Percentiles rank a stretch among this genome's conserved stretches.
These are phyloP conservation scores for Vairimorpha apis DNA, from an alignment of 371 early-diverging fungal species.

Conservation along the genomic window DNA sequence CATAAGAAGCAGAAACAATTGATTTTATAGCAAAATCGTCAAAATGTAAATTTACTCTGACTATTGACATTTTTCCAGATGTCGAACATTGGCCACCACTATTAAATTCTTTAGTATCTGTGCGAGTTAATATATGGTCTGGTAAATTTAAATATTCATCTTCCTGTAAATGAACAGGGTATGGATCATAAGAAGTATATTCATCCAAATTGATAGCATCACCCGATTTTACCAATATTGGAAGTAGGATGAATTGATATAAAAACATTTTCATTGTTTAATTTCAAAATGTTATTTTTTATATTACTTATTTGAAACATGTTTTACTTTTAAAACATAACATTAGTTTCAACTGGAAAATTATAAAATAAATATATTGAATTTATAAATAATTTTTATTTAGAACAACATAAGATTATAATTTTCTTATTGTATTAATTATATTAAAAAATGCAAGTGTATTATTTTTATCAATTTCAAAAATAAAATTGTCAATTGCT, in stretches of 20 bases:
- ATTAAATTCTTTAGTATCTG: not conserved
- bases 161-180: not conserved
- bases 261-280: not conserved
- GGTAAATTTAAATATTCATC: slow-evolving; percentile 11
- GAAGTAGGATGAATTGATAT: not conserved
- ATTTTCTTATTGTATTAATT: slow-evolving; percentile 40
- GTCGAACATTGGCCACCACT: slow-evolving; percentile 25
- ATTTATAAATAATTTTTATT: not conserved
- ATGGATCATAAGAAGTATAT: not conserved
- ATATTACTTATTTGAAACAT: slow-evolving; percentile 2
- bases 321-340: not conserved
- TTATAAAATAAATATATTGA: not conserved
- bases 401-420: slow-evolving; percentile 1
- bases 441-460: slow-evolving; percentile 36
- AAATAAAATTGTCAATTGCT: slow-evolving; percentile 21
- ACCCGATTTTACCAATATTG: not conserved
- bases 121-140: not conserved
- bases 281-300: not conserved
- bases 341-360: not conserved
- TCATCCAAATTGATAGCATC: not conserved
- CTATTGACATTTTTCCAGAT: slow-evolving; percentile 27
- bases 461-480: slow-evolving; percentile 33
- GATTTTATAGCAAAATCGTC: slow-evolving; percentile 33
- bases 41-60: slow-evolving; percentile 45
- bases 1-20: slow-evolving; percentile 17